Base-by-base conservation (phyloP, 208 protist species). In the Acanthamoeba lenticulata region DNA sequence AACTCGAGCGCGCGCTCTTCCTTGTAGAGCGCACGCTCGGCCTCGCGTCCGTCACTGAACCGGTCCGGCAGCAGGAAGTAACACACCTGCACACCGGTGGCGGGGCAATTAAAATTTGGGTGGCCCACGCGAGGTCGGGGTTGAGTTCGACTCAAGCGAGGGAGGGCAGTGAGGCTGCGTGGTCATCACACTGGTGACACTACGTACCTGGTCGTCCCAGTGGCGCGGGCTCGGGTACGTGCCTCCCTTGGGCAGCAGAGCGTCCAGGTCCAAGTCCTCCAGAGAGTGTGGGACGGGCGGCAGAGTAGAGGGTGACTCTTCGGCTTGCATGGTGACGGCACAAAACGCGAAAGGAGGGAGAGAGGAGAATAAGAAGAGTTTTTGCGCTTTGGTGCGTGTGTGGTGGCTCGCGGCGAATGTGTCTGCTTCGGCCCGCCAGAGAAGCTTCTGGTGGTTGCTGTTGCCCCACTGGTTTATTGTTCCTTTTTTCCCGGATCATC, bases 41-140 rank as follows among this genome's bases (percentile, higher is more conserved):
- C 36, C 44, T 85, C 74, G 42, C 36, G 49, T 19, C 74, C 74
- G 32, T 85, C 74, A 19, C 74, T 85, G 74, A 85, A 85, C 44
- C 74, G 1, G 44, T 85, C 74, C 21, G 74, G 74, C 38, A 85
- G 38, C 42, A 85, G 9, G 44, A 85, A 85, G 42, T 85, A 85
- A 42, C 74, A 85, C n/a, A 85, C 74, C 74, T 85, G 69, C 60
- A 69, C 60, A 69, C 60, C 6, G 13, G 13, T 27, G 21, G 11
- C 21, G 15, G 15, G 21, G 11, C 52, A 60, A 21, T 60, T 27
- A 60, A 11, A 60, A 60, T 27, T 60, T 27, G 52, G 52, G 11
- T 60, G 52, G 11, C 52, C 52, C 52, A 60, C 21, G 11, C n/a
- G n/a, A n/a, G n/a, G n/a, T n/a, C n/a, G n/a, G 27, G 47, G 47